These are phyloP conservation scores for Aspergillus terreus DNA, from an alignment of 2,329 filamentous ascomycete genomes.

Conservation along the genomic window DNA sequence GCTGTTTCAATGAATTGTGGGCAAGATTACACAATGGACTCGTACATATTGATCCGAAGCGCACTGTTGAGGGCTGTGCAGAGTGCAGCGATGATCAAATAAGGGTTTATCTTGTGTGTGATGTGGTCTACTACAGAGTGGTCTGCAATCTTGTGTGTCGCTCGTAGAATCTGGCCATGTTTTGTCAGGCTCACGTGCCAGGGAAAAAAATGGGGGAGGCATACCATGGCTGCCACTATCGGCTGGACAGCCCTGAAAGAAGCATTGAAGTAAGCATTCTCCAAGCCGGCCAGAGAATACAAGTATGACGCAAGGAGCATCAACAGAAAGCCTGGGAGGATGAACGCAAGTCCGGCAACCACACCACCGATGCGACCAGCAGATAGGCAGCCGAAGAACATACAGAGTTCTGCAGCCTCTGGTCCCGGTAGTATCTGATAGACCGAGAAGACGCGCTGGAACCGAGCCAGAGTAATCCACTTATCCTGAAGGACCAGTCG, in stretches of 20 bases:
- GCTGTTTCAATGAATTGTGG: no score
- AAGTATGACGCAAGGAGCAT: neutral
- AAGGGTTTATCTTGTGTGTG: neutral
- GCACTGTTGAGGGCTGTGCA: neutral
- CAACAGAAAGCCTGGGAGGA: neutral
- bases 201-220: no score
- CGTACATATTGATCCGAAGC: neutral
- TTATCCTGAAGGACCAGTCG: neutral
- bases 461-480: neutral
- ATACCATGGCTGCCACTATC: neutral
- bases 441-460: neutral
- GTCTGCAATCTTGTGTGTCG: neutral
- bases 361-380: neutral
- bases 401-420: neutral
- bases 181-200: no score
- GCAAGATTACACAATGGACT: no score
- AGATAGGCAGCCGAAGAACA: neutral
- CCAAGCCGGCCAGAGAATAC: neutral
- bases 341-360: neutral
- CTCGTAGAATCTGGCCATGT: neutral
- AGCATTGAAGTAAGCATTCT: neutral
- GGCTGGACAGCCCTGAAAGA: neutral
- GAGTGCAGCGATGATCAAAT: neutral
- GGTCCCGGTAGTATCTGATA: neutral
- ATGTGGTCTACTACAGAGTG: neutral